Conservation (phyloP, 163 green algal species). For the Chlamydomonas reinhardtii region DNA sequence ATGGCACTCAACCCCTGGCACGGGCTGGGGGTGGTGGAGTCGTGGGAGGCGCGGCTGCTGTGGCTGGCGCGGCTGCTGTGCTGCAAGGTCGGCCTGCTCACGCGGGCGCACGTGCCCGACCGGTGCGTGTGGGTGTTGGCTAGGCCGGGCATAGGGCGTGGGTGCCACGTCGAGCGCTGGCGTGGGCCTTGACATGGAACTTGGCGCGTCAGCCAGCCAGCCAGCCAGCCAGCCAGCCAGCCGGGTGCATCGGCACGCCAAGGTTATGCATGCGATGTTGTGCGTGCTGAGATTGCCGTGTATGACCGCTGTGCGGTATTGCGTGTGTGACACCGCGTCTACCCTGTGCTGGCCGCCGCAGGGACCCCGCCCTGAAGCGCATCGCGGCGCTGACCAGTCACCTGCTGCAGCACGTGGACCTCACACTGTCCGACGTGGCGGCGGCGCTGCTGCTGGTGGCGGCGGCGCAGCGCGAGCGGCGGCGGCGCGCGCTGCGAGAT, state of each 20-base stretch:
- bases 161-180: too few relatives aligned
- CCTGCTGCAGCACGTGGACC: constrained; percentile 51
- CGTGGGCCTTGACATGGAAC: too few relatives aligned
- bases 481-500: constrained; percentile 36
- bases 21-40: constrained; percentile 36
- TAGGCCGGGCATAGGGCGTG: too few relatives aligned
- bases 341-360: too few relatives aligned
- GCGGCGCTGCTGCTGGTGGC: constrained; percentile 52
- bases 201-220: too few relatives aligned
- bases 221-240: too few relatives aligned
- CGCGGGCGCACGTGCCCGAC: background rate
- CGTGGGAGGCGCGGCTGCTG: constrained; percentile 43
- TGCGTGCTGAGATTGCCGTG: too few relatives aligned
- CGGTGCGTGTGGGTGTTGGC: background rate
- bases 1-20: constrained; percentile 51
- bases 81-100: constrained; percentile 29
- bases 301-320: too few relatives aligned
- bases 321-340: too few relatives aligned
- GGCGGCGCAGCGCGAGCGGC: constrained; percentile 45
- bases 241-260: too few relatives aligned
- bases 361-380: constrained; percentile 39
- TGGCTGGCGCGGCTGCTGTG: constrained; percentile 39
- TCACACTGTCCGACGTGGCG: constrained; percentile 54
- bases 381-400: constrained; percentile 51
- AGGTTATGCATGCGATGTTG: too few relatives aligned